These are phyloP conservation scores for Amanita polypyramis DNA, from an alignment of 768 basidiomycete genomes.

Conservation along the genomic window DNA sequence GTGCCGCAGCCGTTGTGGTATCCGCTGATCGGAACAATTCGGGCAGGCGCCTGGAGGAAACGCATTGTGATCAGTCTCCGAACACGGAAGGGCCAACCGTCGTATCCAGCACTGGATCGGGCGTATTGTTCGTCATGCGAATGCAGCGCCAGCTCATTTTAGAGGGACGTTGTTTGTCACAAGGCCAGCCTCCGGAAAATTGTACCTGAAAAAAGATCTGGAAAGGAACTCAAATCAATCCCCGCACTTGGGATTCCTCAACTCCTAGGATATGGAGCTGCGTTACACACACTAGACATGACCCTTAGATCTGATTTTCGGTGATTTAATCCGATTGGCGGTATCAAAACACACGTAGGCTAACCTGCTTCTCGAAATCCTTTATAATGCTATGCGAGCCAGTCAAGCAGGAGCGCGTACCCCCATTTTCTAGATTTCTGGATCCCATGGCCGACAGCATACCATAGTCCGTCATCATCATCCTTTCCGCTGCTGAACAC, in stretches of 20 bases:
- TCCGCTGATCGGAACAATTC: slow-evolving; percentile 27
- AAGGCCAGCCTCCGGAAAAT: slow-evolving; percentile 19
- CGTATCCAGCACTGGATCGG: neutral
- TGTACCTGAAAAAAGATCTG: slow-evolving; percentile 30
- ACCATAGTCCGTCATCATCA: slow-evolving; percentile 37
- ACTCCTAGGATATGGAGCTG: slow-evolving; percentile 33
- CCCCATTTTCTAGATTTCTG: slow-evolving; percentile 31
- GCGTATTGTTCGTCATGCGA: neutral
- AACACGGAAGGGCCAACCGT: neutral
- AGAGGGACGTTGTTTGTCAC: slow-evolving; percentile 11
- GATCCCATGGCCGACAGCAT: slow-evolving; percentile 40
- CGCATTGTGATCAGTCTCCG: neutral
- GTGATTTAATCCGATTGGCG: slow-evolving; percentile 43
- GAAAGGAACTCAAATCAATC: slow-evolving; percentile 32
- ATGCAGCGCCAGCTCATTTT: neutral
- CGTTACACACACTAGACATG: slow-evolving; percentile 35
- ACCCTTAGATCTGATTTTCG: slow-evolving; percentile 69
- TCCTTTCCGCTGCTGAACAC: slow-evolving; percentile 2
- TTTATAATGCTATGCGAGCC: slow-evolving; percentile 44
- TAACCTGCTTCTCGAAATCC: slow-evolving; percentile 24
- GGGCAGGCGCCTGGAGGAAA: slow-evolving; percentile 17
- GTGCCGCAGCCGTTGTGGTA: slow-evolving; percentile 16
- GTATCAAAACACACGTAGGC: slow-evolving; percentile 24
- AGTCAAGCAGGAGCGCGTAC: slow-evolving; percentile 23
- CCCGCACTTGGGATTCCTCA: slow-evolving; percentile 28